These are phyloP conservation scores for Anisogramma anomala DNA, from an alignment of 2,329 filamentous ascomycete species.

Conservation along the genomic window DNA sequence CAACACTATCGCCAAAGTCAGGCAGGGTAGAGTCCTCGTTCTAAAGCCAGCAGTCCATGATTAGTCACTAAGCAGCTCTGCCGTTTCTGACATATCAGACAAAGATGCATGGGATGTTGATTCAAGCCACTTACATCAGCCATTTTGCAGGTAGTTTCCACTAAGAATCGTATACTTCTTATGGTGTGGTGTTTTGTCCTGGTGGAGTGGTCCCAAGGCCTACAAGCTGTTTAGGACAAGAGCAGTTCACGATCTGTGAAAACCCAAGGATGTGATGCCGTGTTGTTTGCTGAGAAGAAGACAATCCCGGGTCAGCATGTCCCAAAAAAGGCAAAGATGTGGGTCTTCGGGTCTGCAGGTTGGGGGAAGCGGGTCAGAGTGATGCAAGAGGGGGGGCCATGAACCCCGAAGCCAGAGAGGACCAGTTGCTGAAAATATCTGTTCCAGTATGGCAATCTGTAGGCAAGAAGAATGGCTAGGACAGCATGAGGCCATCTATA, in stretches of 20 bases:
- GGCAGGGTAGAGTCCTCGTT: conserved; percentile 30
- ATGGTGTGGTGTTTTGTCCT: conserved; percentile 2
- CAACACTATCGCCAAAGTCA: conserved; percentile 66
- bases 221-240: no score
- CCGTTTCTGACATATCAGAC: no score
- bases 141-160: conserved; percentile 11
- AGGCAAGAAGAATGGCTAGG: not conserved
- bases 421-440: not conserved
- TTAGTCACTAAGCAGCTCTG: no score
- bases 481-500: no score
- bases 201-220: conserved; percentile 5
- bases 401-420: not conserved
- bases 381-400: conserved; percentile 13
- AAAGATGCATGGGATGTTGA: not conserved
- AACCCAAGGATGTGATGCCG: conserved; percentile 1
- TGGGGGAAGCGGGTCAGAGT: conserved; percentile 14
- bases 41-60: not conserved
- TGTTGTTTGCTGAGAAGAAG: conserved; percentile 10
- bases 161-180: conserved; percentile 5
- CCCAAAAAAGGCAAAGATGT: conserved; percentile 13
- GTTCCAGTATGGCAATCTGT: not conserved
- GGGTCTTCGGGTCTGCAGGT: conserved; percentile 6
- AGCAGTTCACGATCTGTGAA: conserved; percentile 6
- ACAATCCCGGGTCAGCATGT: conserved; percentile 13
- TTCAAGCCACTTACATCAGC: conserved; percentile 10